These are phyloP conservation scores for Gymnopilus junonius DNA, from an alignment of 768 basidiomycete genomes.

Conservation along the genomic window DNA sequence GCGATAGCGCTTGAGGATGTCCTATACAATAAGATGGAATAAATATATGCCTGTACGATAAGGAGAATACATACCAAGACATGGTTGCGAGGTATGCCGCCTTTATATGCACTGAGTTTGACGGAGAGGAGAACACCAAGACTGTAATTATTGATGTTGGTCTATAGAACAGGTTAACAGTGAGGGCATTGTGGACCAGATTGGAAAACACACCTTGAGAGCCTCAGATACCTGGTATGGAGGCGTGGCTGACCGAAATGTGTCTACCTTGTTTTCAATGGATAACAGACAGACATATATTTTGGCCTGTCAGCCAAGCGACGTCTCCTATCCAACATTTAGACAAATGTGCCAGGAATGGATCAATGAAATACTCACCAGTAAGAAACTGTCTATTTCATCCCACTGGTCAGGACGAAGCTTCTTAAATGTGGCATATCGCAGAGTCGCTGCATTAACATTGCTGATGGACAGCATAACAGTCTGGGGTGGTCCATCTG, in stretches of 20 bases:
- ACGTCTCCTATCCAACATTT: constrained; percentile 14
- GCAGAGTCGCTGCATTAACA: constrained; percentile 8
- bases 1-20: constrained; percentile 13
- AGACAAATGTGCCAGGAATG: not conserved
- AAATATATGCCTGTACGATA: not conserved
- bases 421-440: constrained; percentile 11
- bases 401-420: constrained; percentile 14
- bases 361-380: constrained; percentile 5
- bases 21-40: not conserved
- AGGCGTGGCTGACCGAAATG: constrained; percentile 15
- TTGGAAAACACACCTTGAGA: constrained; percentile 10
- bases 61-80: constrained; percentile 10
- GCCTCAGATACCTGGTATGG: constrained; percentile 16
- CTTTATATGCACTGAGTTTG: constrained; percentile 19
- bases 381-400: constrained; percentile 9
- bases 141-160: constrained; percentile 17
- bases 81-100: constrained; percentile 17
- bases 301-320: constrained; percentile 17
- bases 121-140: constrained; percentile 18
- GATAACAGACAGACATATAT: constrained; percentile 15
- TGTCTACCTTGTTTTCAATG: constrained; percentile 12
- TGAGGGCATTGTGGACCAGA: not conserved
- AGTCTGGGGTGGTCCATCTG: not conserved
- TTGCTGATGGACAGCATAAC: constrained; percentile 5
- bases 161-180: constrained; percentile 11